A percentile compares a stretch with the other conserved stretches of the same genome.
Conservation (phyloP, 306 rosid genomes). For the Geum urbanum region DNA sequence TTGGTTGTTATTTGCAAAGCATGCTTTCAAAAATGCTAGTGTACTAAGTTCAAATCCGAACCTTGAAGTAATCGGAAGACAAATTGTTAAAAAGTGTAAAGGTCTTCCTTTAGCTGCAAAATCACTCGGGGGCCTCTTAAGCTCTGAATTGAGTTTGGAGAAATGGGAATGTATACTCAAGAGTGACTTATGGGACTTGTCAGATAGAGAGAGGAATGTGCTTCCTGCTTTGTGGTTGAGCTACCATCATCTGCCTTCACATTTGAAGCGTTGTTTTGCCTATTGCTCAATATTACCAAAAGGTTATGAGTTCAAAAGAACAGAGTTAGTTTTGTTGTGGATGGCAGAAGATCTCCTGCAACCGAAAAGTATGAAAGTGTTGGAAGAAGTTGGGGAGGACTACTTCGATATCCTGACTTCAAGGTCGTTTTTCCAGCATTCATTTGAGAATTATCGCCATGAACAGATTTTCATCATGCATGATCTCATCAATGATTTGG, state of each 20-base stretch:
- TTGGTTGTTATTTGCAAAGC: conserved; percentile 16
- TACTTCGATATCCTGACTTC: conserved; percentile 26
- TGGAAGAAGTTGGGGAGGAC: conserved; percentile 14
- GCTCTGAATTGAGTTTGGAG: background rate
- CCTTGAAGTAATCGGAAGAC: conserved; percentile 4
- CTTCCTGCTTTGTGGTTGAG: conserved; percentile 12
- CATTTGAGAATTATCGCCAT: background rate
- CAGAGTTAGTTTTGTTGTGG: conserved; percentile 1
- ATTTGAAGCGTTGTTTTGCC: conserved; percentile 8
- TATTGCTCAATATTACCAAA: conserved; percentile 1
- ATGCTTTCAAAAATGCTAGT: conserved; percentile 8
- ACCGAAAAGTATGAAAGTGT: background rate
- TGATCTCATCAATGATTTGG: conserved; percentile 17
- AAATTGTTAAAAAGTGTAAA: background rate
- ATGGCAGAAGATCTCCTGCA: conserved; percentile 23
- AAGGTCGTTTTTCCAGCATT: conserved; percentile 27
- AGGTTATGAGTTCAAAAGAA: background rate
- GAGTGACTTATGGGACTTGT: conserved; percentile 2
- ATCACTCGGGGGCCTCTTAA: background rate
- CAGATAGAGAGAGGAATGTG: background rate
- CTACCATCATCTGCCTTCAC: conserved; percentile 5
- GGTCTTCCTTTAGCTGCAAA: conserved; percentile 8
- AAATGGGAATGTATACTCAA: background rate
- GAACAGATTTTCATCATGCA: conserved; percentile 5
- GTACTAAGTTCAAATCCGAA: background rate